A percentile compares a stretch with the other conserved stretches of the same genome.
Evolutionary conservation across 768 basidiomycete genomes (phyloP).

Genomic region (Suillus lakei): DNA sequence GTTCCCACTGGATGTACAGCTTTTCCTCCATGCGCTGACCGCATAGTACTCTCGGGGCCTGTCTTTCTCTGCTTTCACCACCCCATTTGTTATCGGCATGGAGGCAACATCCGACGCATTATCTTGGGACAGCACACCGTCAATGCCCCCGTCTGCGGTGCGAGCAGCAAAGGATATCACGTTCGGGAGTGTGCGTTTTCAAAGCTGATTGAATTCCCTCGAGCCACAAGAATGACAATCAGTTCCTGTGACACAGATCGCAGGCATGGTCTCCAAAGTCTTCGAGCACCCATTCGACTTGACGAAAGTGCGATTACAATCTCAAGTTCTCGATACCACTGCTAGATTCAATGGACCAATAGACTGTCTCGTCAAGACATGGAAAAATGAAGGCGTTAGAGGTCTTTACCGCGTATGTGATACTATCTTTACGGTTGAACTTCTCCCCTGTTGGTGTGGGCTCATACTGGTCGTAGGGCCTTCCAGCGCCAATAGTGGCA

Average conservation of each 20-base stretch:
- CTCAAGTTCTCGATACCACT: constrained; percentile 78
- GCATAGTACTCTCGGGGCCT: neutral
- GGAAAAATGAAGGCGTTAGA: constrained; percentile 75
- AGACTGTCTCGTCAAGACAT: constrained; percentile 86
- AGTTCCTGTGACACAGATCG: constrained; percentile 49
- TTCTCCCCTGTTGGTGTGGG: neutral
- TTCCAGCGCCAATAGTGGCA: constrained; percentile 89
- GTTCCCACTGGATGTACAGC: neutral
- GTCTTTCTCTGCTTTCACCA: neutral
- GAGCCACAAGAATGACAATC: constrained; percentile 1
- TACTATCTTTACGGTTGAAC: neutral
- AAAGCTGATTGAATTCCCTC: neutral
- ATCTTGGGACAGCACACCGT: constrained; percentile 19
- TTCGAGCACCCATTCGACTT: constrained; percentile 97
- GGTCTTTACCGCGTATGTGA: constrained; percentile 85
- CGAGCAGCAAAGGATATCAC: constrained; percentile 51
- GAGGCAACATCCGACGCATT: constrained; percentile 12
- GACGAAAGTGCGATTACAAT: constrained; percentile 92
- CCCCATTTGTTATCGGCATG: constrained; percentile 17
- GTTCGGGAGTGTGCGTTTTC: constrained; percentile 58
- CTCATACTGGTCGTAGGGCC: constrained; percentile 58
- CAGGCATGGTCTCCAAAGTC: constrained; percentile 85
- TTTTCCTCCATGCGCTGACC: neutral
- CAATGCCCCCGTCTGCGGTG: constrained; percentile 19
- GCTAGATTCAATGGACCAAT: constrained; percentile 82